Evolutionary conservation across 176 grass and related monocot genomes (phyloP), one percentile per base, ranked within the genome.

Genomic region (Triticum turgidum): DNA sequence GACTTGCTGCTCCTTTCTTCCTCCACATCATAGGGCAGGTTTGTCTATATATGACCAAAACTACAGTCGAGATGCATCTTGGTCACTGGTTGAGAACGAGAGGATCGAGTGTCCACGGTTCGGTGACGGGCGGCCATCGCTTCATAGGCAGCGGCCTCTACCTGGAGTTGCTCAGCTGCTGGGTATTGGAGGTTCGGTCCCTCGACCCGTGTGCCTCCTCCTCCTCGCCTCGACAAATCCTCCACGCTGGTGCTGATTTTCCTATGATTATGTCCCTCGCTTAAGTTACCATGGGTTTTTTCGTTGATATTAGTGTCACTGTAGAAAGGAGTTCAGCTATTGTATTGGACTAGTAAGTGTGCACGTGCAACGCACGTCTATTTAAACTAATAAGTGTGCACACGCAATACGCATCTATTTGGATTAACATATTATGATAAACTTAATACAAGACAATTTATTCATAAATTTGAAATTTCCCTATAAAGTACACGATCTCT

Each of bases 131-230:
- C 62, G 90, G 96, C 9, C 84, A 84, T 82, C 84, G 93, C 20
- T 95, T 95, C 86, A 85, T 95, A 3, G 95, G 91, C 7, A 64
- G 89, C 18, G 87, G 91, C 0, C 93, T 98, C 51, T 95, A 89
- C 95, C 79, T 87, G 14, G 89, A 98, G 85, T 89, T 95, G 39
- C 82, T 90, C 62, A 87, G 80, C 82, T 91, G 91, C 47, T 87
- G 95, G 22, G 89, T 91, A 47, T 45, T 72, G 27, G 95, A 95
- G 85, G 92, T 97, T 9, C 88, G 92, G 3, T 94, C 90, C 68
- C 54, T 97, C 90, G 95, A 97, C 54, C 67, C 73, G 78, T 87
- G 88, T 42, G 42, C 73, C 11, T 77, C 82, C 69, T 94, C 92
- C 75, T 10, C 84, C 13, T 92, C 88, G 90, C 88, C 88, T 34